These are phyloP conservation scores for Pythium chondricola DNA, from an alignment of 352 stramenopile genomes.

Conservation along the genomic window DNA sequence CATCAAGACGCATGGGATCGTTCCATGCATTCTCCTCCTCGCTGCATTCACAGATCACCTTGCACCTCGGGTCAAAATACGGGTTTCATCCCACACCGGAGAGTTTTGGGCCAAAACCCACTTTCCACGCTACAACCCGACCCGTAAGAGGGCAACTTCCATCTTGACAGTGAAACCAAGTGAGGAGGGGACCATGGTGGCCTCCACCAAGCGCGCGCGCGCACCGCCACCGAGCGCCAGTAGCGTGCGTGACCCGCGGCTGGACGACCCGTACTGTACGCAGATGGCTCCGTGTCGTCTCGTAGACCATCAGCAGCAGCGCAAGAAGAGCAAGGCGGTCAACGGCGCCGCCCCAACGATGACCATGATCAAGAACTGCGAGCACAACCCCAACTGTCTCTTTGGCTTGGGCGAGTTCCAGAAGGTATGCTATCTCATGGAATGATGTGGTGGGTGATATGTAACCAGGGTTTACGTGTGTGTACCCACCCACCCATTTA, in stretches of 20 bases:
- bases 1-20: too few relatives aligned
- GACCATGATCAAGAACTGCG: slow-evolving; percentile 51
- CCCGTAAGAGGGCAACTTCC: neutral
- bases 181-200: slow-evolving; percentile 6
- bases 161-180: neutral
- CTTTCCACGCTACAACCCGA: neutral
- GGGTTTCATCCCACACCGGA: too few relatives aligned
- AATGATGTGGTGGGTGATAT: neutral
- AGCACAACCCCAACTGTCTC: slow-evolving; percentile 81
- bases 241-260: slow-evolving; percentile 20
- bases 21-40: too few relatives aligned
- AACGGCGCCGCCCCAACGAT: slow-evolving; percentile 4
- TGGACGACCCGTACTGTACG: slow-evolving; percentile 56
- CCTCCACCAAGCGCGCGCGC: slow-evolving; percentile 49
- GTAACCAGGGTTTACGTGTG: too few relatives aligned
- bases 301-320: slow-evolving; percentile 63
- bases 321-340: slow-evolving; percentile 35
- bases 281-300: slow-evolving; percentile 36
- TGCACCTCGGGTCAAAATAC: too few relatives aligned
- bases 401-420: slow-evolving; percentile 76
- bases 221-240: slow-evolving; percentile 14
- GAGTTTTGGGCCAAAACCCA: too few relatives aligned
- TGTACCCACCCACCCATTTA: too few relatives aligned
- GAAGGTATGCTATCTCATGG: slow-evolving; percentile 29
- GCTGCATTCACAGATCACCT: too few relatives aligned